Base-by-base conservation (phyloP, 257 asterid genomes). In the Solanum verrucosum region DNA sequence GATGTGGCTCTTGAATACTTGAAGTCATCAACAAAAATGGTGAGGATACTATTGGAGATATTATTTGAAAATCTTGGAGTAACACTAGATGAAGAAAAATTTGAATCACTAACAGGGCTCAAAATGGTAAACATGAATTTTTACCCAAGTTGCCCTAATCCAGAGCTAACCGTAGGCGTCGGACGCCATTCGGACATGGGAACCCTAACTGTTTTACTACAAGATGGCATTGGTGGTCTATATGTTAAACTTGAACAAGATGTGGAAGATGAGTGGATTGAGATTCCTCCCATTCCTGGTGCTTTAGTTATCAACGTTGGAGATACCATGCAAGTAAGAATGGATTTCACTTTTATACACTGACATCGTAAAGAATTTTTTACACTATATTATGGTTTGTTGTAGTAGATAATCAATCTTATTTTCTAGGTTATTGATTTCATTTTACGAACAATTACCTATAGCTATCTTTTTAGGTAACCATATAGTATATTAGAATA, bases 221-320 rank as follows among this genome's bases (percentile, higher is more conserved):
- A 91, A 91, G 93, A 91, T 88, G 93, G 92, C 1, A 88, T 91
- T 33, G 93, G 93, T 74, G 93, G 92, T 52, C 86, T 91, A 56
- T 91, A 91, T 34, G 93, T 91, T 9, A 91, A 91, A 82, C n/a
- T 89, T 5, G 91, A 91, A 63, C 79, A 87, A 72, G 89, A 46
- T 27, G 12, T 12, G 7, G 35, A 88, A 11, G 89, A 74, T 72
- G 88, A 85, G n/a, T 91, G 93, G 93, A 29, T 90, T 10, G 92
- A 91, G 79, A 89, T 91, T 83, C 90, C 93, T 65, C 91, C 93
- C 10, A 59, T 87, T 68, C 87, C 89, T 31, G 91, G 89, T 40
- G 92, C 93, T 84, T 86, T 91, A 59, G 90, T 91, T 34, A 83
- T 91, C 46, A 91, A 90, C 21, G 16, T 91, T 46, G 93, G 93